Percentiles rank a stretch among this genome's conserved stretches.
phyloP scores from a whole-genome alignment of 2,329 filamentous ascomycete genomes.

The Madurella fahalii region DNA sequence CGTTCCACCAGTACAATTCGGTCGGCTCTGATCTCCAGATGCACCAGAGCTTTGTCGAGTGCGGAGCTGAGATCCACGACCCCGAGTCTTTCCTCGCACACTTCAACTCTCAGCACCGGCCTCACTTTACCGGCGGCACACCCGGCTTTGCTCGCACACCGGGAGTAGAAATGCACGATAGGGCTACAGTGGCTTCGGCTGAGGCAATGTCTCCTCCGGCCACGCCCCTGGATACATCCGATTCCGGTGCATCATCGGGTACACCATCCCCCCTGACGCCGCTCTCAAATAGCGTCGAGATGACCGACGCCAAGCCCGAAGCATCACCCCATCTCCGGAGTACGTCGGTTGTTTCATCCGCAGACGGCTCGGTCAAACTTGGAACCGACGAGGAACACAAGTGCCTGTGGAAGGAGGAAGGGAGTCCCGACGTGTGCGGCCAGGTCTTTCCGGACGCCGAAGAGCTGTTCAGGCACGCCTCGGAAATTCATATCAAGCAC shows the following conservation, averaged over 20 bases:
- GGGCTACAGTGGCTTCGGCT: constrained; percentile 11
- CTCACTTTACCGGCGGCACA: constrained; percentile 14
- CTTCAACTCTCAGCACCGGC: constrained; percentile 27
- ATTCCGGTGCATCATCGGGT: constrained; percentile 22
- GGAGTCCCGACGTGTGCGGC: constrained; percentile 25
- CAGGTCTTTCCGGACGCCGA: constrained; percentile 41
- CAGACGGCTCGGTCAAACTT: constrained; percentile 9
- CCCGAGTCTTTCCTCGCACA: constrained; percentile 26
- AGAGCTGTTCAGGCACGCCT: constrained; percentile 53
- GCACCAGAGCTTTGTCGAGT: constrained; percentile 20
- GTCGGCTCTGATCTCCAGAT: constrained; percentile 16
- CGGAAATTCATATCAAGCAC: constrained; percentile 44
- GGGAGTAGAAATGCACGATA: not conserved
- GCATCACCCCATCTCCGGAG: constrained; percentile 15
- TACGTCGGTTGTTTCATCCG: constrained; percentile 17
- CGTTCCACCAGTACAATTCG: constrained; percentile 19
- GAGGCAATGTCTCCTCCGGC: constrained; percentile 21
- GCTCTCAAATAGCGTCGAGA: constrained; percentile 20
- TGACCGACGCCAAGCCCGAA: constrained; percentile 18
- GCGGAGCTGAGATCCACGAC: constrained; percentile 24
- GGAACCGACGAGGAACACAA: constrained; percentile 22
- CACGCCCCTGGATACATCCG: constrained; percentile 24
- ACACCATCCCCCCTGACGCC: constrained; percentile 27
- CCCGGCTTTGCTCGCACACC: constrained; percentile 1
- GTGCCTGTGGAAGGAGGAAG: constrained; percentile 31